Base-by-base conservation (phyloP, 192 early-diverging fungal species). In the Backusella tarrabulga region DNA sequence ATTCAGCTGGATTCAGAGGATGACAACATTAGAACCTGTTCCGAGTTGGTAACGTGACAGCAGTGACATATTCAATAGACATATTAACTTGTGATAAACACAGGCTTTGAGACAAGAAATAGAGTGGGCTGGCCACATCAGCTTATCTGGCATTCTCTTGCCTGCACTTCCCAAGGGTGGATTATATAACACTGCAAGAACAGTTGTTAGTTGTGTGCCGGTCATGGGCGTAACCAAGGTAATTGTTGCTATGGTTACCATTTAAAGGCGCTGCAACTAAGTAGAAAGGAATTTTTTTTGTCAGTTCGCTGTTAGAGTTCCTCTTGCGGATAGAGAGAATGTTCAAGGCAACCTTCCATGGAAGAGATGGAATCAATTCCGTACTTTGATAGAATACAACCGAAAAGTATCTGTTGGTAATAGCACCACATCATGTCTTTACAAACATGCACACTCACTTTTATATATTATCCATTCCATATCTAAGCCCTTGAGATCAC, bases 291-390 rank as follows among this genome's bases (percentile, higher is more conserved):
- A 2, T 2, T 32, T 32, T 7, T n/a, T 0, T 54, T 50, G 71
- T 71, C 60, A 80, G 76, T 76, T 68, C 82, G 42, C 75, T 79
- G 86, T 92, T 29, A 87, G 87, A 17, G 81, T 93, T n/a, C 85
- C 85, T 1, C 46, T 89, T 21, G 60, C 72, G 2, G 77, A 77
- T 44, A 82, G 81, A 17, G 52, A 67, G 6, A 41, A 77, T 44
- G 38, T 80, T 17, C 35, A 67, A 34, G 74, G 4, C 2, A 74
- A 78, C 40, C 72, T 74, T 9, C 26, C 76, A 9, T 99, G 97
- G 97, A 76, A 85, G 56, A 74, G 79, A 60, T 99, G 96, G 96
- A 97, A 95, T 73, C 79, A 80, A 15, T 67, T 98, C n/a, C 86
- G 92, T 17, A 88, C 86, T 36, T 83, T 97, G 67, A 89, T 91